A percentile compares a stretch with the other conserved stretches of the same genome.
Conservation (phyloP, 1,284 basidiomycete species). For the Cutaneotrichosporon cyanovorans region DNA sequence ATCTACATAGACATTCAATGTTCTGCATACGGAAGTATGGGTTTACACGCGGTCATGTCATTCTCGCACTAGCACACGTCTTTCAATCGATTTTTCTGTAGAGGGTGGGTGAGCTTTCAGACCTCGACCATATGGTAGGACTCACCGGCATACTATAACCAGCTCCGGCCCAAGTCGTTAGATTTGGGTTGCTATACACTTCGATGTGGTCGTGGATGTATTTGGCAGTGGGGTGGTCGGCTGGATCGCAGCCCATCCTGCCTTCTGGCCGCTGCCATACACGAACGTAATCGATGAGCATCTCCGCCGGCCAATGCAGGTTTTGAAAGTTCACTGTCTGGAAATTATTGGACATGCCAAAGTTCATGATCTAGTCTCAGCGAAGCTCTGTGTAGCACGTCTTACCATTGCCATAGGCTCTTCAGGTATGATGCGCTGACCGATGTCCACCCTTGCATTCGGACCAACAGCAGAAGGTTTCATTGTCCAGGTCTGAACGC, state of each 20-base stretch:
- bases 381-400: too few species aligned
- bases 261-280: slow-evolving; percentile 63
- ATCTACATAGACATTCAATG: not conserved
- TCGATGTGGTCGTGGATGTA: slow-evolving; percentile 37
- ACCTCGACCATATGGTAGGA: too few species aligned
- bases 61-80: slow-evolving; percentile 9
- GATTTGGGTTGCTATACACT: slow-evolving; percentile 36
- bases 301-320: slow-evolving; percentile 58
- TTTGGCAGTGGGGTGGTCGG: slow-evolving; percentile 61
- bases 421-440: slow-evolving; percentile 64
- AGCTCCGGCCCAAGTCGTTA: slow-evolving; percentile 32
- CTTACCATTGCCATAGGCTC: slow-evolving; percentile 62
- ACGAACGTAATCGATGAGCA: slow-evolving; percentile 75
- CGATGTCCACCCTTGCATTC: slow-evolving; percentile 61
- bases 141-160: slow-evolving; percentile 35
- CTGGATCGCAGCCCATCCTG: slow-evolving; percentile 76
- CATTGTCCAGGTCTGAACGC: slow-evolving; percentile 65
- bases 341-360: slow-evolving; percentile 48
- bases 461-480: slow-evolving; percentile 62
- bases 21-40: slow-evolving; percentile 10
- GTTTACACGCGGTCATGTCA: slow-evolving; percentile 5
- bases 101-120: not conserved
- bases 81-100: slow-evolving; percentile 17
- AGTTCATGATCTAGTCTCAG: slow-evolving; percentile 66
- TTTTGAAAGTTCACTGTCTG: slow-evolving; percentile 56